Evolutionary conservation across 2,329 filamentous ascomycete genomes (phyloP).

Genomic region (Colletotrichum incanum): DNA sequence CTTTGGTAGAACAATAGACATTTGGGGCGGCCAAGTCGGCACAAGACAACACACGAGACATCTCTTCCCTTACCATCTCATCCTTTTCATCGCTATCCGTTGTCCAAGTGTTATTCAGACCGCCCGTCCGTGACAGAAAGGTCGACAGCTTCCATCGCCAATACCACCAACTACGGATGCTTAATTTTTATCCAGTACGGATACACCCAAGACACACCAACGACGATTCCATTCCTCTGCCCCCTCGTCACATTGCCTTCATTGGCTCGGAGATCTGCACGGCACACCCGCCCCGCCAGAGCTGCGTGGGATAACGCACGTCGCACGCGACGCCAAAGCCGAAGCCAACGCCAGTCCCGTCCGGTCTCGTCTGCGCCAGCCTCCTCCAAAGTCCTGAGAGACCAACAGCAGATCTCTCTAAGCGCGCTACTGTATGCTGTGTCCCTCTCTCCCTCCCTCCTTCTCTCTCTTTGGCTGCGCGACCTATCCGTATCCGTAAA

Average conservation of each 20-base stretch:
- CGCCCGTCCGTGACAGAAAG: not conserved
- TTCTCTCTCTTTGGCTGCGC: not conserved
- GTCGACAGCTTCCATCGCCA: not conserved
- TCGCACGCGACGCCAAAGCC: not conserved
- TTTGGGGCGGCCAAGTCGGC: not conserved
- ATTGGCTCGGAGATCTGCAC: constrained; percentile 37
- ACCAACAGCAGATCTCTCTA: constrained; percentile 12
- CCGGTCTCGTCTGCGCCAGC: constrained; percentile 16
- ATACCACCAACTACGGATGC: not conserved
- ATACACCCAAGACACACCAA: not conserved
- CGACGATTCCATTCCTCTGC: not conserved
- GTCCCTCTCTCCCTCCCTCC: not conserved
- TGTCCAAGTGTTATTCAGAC: not conserved
- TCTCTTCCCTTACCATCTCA: not conserved
- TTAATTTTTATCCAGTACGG: not conserved
- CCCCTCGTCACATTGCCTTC: constrained; percentile 28
- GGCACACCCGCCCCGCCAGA: constrained; percentile 34
- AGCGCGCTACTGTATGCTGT: constrained; percentile 27
- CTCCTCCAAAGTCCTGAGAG: constrained; percentile 13
- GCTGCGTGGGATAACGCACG: constrained; percentile 31
- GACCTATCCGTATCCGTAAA: constrained; percentile 1
- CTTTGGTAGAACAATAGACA: not conserved
- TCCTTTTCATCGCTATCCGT: not conserved
- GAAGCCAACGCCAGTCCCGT: constrained; percentile 8
- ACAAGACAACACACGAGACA: not conserved